Percentiles rank a stretch among this genome's conserved stretches.
Conservation (phyloP, 441 rosid species). For the Pelargonium australe region DNA sequence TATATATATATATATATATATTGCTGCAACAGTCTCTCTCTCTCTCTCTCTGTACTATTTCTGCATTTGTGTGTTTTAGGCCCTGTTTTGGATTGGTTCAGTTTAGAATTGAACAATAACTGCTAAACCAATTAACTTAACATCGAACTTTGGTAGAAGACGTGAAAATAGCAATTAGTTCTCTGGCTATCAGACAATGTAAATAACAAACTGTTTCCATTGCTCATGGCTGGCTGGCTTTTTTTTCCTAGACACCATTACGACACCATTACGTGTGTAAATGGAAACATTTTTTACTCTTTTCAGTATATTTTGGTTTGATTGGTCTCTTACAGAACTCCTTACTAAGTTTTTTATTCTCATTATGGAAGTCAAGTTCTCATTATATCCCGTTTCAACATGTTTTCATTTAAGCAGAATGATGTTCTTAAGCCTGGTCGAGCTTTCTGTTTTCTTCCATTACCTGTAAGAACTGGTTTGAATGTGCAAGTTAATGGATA, state of each 20-base stretch:
- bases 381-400: slow-evolving; percentile 23
- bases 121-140: neutral
- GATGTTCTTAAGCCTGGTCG: slow-evolving; percentile 68
- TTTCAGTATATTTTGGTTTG: slow-evolving; percentile 8
- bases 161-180: neutral
- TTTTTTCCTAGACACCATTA: neutral
- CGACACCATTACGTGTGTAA: neutral
- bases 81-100: neutral
- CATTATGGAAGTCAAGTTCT: slow-evolving; percentile 14
- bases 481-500: slow-evolving; percentile 87
- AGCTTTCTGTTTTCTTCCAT: slow-evolving; percentile 96
- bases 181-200: neutral
- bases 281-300: neutral
- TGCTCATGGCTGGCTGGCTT: neutral
- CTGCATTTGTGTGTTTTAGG: neutral
- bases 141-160: neutral
- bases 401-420: slow-evolving; percentile 41
- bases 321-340: neutral
- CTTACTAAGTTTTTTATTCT: neutral
- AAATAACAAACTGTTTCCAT: neutral
- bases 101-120: neutral
- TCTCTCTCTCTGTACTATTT: slow-evolving; percentile 5
- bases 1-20: too few relatives aligned
- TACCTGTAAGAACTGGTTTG: slow-evolving; percentile 93
- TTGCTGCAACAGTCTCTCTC: slow-evolving; percentile 1